A percentile compares a stretch with the other conserved stretches of the same genome.
phyloP scores from a whole-genome alignment of 73 alveolate genomes.

The Paramecium sonneborni region DNA sequence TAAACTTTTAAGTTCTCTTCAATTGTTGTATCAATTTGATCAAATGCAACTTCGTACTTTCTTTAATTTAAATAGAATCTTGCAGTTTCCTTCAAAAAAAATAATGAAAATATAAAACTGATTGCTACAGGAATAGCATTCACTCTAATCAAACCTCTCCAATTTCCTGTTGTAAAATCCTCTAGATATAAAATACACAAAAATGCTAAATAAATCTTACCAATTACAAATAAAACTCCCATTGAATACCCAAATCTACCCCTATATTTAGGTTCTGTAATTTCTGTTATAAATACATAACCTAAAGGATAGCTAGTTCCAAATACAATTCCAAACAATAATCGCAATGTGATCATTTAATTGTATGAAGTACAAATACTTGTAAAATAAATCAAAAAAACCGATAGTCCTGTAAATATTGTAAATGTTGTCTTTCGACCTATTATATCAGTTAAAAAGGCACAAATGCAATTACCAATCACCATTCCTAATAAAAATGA shows the following conservation, averaged over 20 bases:
- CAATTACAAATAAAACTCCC: neutral
- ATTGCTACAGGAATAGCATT: neutral
- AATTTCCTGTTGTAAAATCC: neutral
- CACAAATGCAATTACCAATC: neutral
- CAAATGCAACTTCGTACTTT: neutral
- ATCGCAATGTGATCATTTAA: neutral
- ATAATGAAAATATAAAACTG: neutral
- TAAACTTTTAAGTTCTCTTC: neutral
- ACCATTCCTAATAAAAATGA: neutral
- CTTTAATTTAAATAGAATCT: neutral
- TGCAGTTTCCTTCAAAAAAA: neutral
- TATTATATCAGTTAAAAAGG: neutral
- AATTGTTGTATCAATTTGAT: neutral
- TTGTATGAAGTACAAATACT: neutral
- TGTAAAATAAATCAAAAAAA: neutral
- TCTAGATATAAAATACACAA: neutral
- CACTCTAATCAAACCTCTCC: slow-evolving; percentile 16
- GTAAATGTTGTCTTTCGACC: slow-evolving; percentile 2
- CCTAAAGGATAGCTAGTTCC: slow-evolving; percentile 18
- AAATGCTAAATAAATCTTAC: neutral
- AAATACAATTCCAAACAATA: slow-evolving; percentile 2
- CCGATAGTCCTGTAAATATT: neutral
- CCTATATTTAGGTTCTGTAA: neutral
- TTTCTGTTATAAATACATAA: neutral
- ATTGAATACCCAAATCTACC: neutral